Evolutionary conservation across 1,139 yeast species (phyloP), one percentile per base, ranked within the genome.

Genomic region (Eremothecium gossypii): DNA sequence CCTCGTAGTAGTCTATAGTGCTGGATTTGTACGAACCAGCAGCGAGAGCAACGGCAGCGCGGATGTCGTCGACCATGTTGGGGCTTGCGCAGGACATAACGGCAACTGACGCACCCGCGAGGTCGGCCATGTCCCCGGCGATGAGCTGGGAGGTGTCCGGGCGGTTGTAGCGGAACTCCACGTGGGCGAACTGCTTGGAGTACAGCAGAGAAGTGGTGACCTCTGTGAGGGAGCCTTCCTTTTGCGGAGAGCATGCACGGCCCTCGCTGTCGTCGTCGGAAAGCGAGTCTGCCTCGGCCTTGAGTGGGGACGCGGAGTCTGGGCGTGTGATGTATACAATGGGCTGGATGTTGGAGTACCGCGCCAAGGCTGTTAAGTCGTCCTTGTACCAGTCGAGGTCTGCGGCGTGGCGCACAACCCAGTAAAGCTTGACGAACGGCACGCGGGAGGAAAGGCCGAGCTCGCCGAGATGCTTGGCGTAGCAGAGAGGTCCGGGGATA

Each of bases 341-440:
- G 8, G 71, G 64, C 41, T 68, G 60, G 29, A 71, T 63, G 7
- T 56, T 56, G 2, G 69, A 58, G 32, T 41, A 44, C 27, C 56
- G 57, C 45, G 59, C 63, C 41, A 69, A 54, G 20, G 52, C 48
- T 27, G 56, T 31, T 33, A 77, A 58, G 57, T 77, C 82, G 8
- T 66, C 68, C 39, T 61, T 57, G 54, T 75, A 74, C 79, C 82
- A 74, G 49, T 70, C 73, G 40, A 77, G 52, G 4, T 76, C 67
- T 42, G 65, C 64, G 54, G 68, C 67, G 46, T 71, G 67, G 53
- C 75, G 70, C 34, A 74, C 65, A 29, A 66, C 64, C 80, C 80
- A 76, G 57, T 71, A 67, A 27, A 76, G 56, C 55, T 71, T 71
- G 41, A 72, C 56, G 35, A 53, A 51, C 37, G 54, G 54, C 12